Evolutionary conservation across 345 rosid species (phyloP).

Genomic region (Lenwebbia sp.): DNA sequence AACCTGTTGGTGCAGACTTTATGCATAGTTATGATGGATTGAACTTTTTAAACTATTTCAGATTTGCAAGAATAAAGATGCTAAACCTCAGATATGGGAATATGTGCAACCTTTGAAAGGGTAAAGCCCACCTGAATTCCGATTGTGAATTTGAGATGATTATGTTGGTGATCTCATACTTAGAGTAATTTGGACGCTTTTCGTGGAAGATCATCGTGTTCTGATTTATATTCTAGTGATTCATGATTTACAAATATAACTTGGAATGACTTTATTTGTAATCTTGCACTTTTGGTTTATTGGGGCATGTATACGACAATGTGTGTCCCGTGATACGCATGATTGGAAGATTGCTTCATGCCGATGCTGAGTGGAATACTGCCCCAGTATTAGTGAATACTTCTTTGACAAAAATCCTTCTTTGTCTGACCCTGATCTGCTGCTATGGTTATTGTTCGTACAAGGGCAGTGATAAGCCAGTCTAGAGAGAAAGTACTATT

Average conservation of each 20-base stretch:
- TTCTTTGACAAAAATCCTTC: background rate
- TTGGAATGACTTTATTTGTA: background rate
- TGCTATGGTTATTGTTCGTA: background rate
- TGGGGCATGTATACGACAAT: background rate
- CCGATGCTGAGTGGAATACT: background rate
- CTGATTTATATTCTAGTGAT: no score
- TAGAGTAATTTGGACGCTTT: background rate
- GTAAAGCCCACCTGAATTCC: conserved; percentile 9
- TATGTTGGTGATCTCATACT: background rate
- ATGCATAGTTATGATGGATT: background rate
- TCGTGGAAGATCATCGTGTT: background rate
- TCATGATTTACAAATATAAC: background rate
- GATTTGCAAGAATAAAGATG: conserved; percentile 77
- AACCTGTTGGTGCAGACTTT: background rate
- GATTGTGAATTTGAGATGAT: background rate
- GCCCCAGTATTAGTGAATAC: background rate
- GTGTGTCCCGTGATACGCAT: background rate
- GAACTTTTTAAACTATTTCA: background rate
- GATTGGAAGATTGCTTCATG: background rate
- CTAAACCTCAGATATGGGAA: conserved; percentile 67
- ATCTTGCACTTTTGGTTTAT: background rate
- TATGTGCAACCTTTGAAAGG: conserved; percentile 66
- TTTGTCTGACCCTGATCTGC: background rate
- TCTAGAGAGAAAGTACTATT: background rate
- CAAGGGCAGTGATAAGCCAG: background rate